Base-by-base conservation (phyloP, 805 yeast species). In the Yarrowia yakushimensis region DNA sequence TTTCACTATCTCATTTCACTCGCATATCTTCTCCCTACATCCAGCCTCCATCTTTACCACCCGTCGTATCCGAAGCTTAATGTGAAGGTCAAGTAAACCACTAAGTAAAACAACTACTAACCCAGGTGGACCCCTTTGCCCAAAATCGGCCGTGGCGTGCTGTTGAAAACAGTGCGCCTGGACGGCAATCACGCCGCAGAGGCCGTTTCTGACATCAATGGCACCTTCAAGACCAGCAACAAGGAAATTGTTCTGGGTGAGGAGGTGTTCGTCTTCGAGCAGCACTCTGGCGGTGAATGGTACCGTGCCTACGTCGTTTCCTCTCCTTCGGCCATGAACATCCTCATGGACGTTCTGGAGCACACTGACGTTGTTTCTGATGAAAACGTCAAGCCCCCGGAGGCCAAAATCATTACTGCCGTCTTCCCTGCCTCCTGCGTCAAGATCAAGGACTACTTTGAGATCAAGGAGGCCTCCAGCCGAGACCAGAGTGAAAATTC, bases 221-320 rank as follows among this genome's bases (percentile, higher is more conserved):
- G 61, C 46, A 55, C 37, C 39, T 55, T 20, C 39, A 39, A 41
- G 17, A 28, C 48, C 36, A 20, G 30, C 22, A 27, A 55, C 39
- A 55, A 55, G 61, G 61, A 55, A 12, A 55, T 55, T 12, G 48
- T 37, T 20, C 30, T 75, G 20, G 96, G 96, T 34, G 96, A 89
- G 72, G 89, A 86, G 66, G 84, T 87, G 31, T 88, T 81, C 71
- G 76, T 88, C 18, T 87, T 89, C 70, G 96, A 90, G 70, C 76
- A 80, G 52, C 77, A 81, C 72, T 72, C 75, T 41, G 63, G 70
- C 30, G 78, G 78, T 20, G 80, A 80, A 65, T 90, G 96, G 96
- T 90, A 85, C 23, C 79, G 96, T 67, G 96, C 91, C 12, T 90
- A 90, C 72, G 78, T 83, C 4, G 75, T 87, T 34, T 76, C 86